Base-by-base conservation (phyloP, 345 rosid genomes). In the Barbarea vulgaris region DNA sequence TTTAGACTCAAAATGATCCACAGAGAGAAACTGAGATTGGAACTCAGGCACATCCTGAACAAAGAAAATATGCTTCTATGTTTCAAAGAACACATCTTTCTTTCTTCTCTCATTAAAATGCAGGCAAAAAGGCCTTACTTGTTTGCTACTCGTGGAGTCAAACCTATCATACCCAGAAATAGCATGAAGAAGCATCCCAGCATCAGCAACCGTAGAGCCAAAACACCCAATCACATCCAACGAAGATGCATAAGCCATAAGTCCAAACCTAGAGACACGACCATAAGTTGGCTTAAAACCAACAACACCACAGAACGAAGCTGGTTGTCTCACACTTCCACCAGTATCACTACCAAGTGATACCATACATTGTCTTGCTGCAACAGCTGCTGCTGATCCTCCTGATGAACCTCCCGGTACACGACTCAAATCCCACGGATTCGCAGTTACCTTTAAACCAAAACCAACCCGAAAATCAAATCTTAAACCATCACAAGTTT, bases 331-430 rank as follows among this genome's bases (percentile, higher is more conserved):
- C 61, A 93, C 97, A 76, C 98, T 93, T 67, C 97, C 98, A 66
- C 97, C 98, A n/a, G 98, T 91, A 85, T 93, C 98, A 83, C 98
- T 93, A 36, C 97, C 97, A 67, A 93, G 89, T 5, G 98, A 84
- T 28, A 91, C 97, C 44, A 86, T 83, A 62, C 98, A 91, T 70
- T 93, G 97, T 81, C 94, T 81, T 22, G 97, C 93, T 44, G 97
- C 88, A 76, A 93, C 98, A 50, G 98, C 93, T 14, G 98, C 97
- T 36, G 97, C 98, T 7, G 98, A 91, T 15, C 98, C 98, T 53
- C 97, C 96, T 4, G 98, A 93, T 30, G 98, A 93, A 70, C 97
- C 98, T 71, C 96, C 97, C 3, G 98, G 94, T 33, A 93, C 98
- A 27, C 97, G 89, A 31, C 84, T 84, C 72, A 94, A 36, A 73